Conservation (phyloP, 495 filamentous ascomycete genomes). For the Thozetella sp. region DNA sequence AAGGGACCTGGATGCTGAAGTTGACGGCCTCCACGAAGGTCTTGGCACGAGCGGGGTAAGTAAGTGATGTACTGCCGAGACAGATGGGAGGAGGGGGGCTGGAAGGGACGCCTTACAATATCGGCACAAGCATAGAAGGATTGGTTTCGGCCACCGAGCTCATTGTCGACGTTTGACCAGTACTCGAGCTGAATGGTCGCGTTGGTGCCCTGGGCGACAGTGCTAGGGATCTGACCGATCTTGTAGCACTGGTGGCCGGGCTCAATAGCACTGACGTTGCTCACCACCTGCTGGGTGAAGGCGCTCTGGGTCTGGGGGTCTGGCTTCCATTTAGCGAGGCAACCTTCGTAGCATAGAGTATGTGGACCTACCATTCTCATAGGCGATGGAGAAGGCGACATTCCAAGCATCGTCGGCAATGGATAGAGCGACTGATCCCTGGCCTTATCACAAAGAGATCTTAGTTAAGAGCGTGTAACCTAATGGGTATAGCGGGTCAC, state of each 20-base stretch:
- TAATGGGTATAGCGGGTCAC: background rate
- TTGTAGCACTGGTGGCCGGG: conserved; percentile 55
- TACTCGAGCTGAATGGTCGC: conserved; percentile 56
- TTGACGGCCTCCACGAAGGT: conserved; percentile 40
- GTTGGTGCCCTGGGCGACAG: conserved; percentile 39
- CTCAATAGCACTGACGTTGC: conserved; percentile 32
- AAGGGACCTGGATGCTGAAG: conserved; percentile 42
- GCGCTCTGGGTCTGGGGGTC: conserved; percentile 42
- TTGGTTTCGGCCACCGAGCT: conserved; percentile 34
- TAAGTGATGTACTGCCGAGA: background rate
- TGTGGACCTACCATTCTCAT: conserved; percentile 41
- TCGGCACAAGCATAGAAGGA: conserved; percentile 56
- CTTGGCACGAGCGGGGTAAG: conserved; percentile 3
- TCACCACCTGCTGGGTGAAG: conserved; percentile 41
- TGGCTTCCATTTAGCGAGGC: conserved; percentile 6
- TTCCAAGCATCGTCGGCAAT: conserved; percentile 48
- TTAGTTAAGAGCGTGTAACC: conserved; percentile 9
- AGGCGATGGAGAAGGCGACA: conserved; percentile 46
- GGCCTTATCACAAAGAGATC: conserved; percentile 11
- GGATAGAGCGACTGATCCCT: conserved; percentile 29
- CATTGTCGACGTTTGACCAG: conserved; percentile 39
- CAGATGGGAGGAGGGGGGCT: background rate
- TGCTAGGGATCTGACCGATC: conserved; percentile 35
- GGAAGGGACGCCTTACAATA: conserved; percentile 14
- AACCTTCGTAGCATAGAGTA: background rate